Percentiles rank a stretch among this genome's conserved stretches.
Evolutionary conservation across 2,329 filamentous ascomycete species (phyloP).

Genomic region (Anisogramma anomala): DNA sequence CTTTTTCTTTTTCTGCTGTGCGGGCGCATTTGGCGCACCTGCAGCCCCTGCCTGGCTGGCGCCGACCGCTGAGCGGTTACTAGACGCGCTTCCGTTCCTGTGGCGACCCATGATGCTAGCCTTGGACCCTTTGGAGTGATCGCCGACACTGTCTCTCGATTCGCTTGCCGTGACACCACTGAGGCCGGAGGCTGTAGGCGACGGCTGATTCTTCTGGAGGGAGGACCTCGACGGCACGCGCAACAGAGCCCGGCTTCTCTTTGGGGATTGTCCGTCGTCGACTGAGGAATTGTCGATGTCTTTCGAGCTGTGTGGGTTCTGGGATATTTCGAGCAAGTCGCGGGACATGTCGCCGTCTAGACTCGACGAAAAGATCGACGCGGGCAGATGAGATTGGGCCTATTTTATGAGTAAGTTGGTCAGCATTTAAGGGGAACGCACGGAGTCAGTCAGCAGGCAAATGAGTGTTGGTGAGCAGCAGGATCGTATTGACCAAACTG

Average conservation of each 20-base stretch:
- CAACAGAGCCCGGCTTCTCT: slow-evolving; percentile 41
- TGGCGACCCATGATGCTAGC: slow-evolving; percentile 51
- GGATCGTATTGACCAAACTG: background rate
- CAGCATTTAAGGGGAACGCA: slow-evolving; percentile 4
- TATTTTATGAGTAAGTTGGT: slow-evolving; percentile 10
- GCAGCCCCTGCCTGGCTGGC: slow-evolving; percentile 40
- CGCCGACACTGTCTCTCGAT: slow-evolving; percentile 49
- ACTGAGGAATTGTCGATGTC: slow-evolving; percentile 30
- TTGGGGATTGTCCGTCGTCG: slow-evolving; percentile 32
- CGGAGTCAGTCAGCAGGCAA: background rate
- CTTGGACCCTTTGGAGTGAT: slow-evolving; percentile 54
- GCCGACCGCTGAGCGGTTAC: slow-evolving; percentile 46
- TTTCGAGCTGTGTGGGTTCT: slow-evolving; percentile 30
- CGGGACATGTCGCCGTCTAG: slow-evolving; percentile 21
- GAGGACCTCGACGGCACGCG: slow-evolving; percentile 52
- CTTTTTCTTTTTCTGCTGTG: slow-evolving; percentile 43
- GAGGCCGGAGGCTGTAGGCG: slow-evolving; percentile 46
- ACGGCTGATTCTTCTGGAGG: slow-evolving; percentile 48
- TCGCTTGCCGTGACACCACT: slow-evolving; percentile 50
- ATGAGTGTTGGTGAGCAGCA: background rate
- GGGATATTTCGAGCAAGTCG: slow-evolving; percentile 25
- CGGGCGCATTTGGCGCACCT: slow-evolving; percentile 36
- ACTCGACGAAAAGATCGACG: slow-evolving; percentile 9
- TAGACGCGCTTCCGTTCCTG: slow-evolving; percentile 57
- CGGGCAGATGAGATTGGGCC: slow-evolving; percentile 9